phyloP scores from a whole-genome alignment of 1,139 yeast genomes.

The Taphrina flavorubra region DNA sequence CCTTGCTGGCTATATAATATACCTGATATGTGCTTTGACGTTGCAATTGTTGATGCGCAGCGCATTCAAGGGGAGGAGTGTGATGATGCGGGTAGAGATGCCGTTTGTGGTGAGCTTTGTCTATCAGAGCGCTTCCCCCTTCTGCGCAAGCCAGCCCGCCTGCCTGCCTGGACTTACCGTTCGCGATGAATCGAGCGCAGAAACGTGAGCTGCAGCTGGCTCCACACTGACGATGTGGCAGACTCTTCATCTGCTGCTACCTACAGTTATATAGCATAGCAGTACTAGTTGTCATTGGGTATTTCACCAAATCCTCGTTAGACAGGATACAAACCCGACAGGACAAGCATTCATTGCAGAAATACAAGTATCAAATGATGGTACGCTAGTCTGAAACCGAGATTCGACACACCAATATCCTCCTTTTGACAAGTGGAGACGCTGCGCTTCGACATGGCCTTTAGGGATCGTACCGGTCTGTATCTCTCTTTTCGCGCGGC shows the following conservation, averaged over 20 bases:
- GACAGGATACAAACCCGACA: too few species aligned
- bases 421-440: too few species aligned
- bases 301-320: too few species aligned
- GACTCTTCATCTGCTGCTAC: background rate
- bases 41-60: conserved; percentile 14
- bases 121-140: too few species aligned
- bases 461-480: conserved; percentile 56
- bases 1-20: background rate
- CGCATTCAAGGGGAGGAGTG: conserved; percentile 8
- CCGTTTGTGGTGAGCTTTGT: background rate
- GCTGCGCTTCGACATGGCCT: conserved; percentile 28
- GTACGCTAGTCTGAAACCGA: too few species aligned
- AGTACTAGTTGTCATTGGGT: too few species aligned
- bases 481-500: conserved; percentile 56
- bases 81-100: conserved; percentile 18
- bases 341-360: too few species aligned
- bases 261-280: background rate
- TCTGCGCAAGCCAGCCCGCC: too few species aligned
- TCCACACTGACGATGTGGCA: conserved; percentile 9
- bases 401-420: too few species aligned
- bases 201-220: background rate
- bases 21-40: conserved; percentile 4
- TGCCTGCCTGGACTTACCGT: too few species aligned
- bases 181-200: too few species aligned
- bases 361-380: too few species aligned